Conservation (phyloP, 2,329 filamentous ascomycete genomes). For the Proliferodiscus dingleyae region DNA sequence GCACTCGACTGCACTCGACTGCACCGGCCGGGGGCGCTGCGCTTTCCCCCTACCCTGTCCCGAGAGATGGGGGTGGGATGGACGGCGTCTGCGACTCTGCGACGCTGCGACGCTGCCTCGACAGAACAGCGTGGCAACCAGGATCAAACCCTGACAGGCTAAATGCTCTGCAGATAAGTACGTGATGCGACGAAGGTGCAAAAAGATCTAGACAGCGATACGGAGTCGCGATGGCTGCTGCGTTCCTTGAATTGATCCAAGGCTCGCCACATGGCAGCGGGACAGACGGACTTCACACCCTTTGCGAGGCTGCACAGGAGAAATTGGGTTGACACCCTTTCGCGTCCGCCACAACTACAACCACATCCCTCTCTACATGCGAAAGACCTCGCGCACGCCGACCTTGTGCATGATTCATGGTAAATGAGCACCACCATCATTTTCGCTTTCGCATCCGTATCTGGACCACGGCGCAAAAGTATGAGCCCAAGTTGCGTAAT, state of each 20-base stretch:
- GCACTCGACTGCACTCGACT: neutral
- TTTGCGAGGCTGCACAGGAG: neutral
- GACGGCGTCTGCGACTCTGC: neutral
- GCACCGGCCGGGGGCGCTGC: neutral
- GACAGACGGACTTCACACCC: neutral
- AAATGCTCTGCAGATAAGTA: neutral
- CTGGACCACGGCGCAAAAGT: too few species aligned
- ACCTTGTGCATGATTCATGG: too few species aligned
- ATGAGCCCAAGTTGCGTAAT: too few species aligned
- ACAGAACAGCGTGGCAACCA: constrained; percentile 6
- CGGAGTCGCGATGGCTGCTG: neutral
- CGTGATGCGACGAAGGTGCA: too few species aligned
- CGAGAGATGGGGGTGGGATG: neutral
- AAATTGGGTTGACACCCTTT: too few species aligned
- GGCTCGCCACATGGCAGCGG: neutral
- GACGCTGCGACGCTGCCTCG: neutral
- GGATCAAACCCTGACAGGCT: constrained; percentile 1
- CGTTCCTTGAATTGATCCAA: neutral
- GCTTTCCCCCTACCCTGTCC: too few species aligned
- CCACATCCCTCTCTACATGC: too few species aligned
- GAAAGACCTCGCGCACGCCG: too few species aligned
- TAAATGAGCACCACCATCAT: too few species aligned
- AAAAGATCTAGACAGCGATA: neutral
- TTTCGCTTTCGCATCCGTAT: too few species aligned
- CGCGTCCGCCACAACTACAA: too few species aligned